A percentile compares a stretch with the other conserved stretches of the same genome.
Conservation (phyloP, 768 basidiomycete species). For the Pleurotus platypus region DNA sequence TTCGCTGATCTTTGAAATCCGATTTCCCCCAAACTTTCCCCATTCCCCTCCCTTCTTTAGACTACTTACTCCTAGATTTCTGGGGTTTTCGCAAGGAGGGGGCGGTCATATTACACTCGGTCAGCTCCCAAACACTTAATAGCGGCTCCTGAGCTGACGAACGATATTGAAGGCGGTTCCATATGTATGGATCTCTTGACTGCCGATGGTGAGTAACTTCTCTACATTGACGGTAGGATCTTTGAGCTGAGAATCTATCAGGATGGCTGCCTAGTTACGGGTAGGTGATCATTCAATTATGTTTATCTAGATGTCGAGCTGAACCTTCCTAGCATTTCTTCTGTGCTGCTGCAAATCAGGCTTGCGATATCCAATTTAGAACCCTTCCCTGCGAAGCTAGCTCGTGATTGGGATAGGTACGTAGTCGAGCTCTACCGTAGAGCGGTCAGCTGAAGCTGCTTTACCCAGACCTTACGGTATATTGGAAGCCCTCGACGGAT, state of each 20-base stretch:
- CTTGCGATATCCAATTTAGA: conserved; percentile 68
- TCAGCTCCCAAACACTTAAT: conserved; percentile 13
- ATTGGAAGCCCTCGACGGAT: conserved; percentile 59
- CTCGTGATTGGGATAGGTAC: conserved; percentile 46
- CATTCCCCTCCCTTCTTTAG: conserved; percentile 75
- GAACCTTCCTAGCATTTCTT: conserved; percentile 32
- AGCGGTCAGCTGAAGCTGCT: neutral
- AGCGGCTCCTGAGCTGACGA: neutral
- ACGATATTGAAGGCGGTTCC: conserved; percentile 46
- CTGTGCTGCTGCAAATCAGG: conserved; percentile 61
- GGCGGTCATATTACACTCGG: conserved; percentile 69
- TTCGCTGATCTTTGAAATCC: conserved; percentile 70
- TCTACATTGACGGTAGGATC: neutral
- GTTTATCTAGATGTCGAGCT: neutral
- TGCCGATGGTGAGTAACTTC: conserved; percentile 43
- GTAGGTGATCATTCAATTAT: conserved; percentile 20
- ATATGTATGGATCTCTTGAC: conserved; percentile 76
- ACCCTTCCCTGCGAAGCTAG: conserved; percentile 58
- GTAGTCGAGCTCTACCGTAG: conserved; percentile 10
- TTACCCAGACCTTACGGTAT: conserved; percentile 40
- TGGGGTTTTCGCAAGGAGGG: conserved; percentile 68
- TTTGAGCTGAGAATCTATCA: conserved; percentile 12
- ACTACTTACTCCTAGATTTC: conserved; percentile 68
- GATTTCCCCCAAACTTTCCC: conserved; percentile 65
- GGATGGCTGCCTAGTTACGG: conserved; percentile 71